Evolutionary conservation across 306 rosid genomes (phyloP).

Genomic region (Adenanthera pavonina): DNA sequence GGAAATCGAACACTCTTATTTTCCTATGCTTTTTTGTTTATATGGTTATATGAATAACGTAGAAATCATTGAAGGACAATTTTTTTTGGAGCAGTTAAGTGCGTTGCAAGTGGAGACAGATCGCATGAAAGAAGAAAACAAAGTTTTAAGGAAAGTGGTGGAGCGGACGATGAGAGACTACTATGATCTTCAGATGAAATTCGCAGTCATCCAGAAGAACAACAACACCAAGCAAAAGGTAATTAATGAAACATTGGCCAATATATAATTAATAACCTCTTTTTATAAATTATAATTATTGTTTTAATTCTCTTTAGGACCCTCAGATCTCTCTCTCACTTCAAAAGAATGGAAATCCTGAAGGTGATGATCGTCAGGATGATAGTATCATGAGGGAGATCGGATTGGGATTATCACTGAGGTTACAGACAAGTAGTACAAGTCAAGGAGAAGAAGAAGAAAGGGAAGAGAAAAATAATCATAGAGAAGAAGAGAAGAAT

Average conservation of each 20-base stretch:
- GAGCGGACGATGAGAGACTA: constrained; percentile 89
- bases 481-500: constrained; percentile 30
- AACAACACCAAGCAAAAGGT: constrained; percentile 58
- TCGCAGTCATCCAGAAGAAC: constrained; percentile 64
- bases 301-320: constrained; percentile 43
- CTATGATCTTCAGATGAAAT: constrained; percentile 76
- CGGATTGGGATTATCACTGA: constrained; percentile 72
- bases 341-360: constrained; percentile 43
- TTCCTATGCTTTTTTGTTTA: not conserved
- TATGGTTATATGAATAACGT: too few relatives aligned
- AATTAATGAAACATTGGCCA: not conserved
- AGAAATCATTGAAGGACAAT: not conserved
- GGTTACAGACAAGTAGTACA: constrained; percentile 57
- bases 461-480: constrained; percentile 4
- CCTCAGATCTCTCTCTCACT: constrained; percentile 60
- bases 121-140: constrained; percentile 86
- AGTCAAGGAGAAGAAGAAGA: constrained; percentile 37
- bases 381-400: not conserved
- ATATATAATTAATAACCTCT: too few relatives aligned
- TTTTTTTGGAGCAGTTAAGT: constrained; percentile 47
- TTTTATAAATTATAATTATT: not conserved
- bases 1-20: not conserved
- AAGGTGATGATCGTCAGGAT: constrained; percentile 5
- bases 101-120: constrained; percentile 77
- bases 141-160: constrained; percentile 66